Conservation (phyloP, 192 early-diverging fungal genomes). For the Coemansia sp. region DNA sequence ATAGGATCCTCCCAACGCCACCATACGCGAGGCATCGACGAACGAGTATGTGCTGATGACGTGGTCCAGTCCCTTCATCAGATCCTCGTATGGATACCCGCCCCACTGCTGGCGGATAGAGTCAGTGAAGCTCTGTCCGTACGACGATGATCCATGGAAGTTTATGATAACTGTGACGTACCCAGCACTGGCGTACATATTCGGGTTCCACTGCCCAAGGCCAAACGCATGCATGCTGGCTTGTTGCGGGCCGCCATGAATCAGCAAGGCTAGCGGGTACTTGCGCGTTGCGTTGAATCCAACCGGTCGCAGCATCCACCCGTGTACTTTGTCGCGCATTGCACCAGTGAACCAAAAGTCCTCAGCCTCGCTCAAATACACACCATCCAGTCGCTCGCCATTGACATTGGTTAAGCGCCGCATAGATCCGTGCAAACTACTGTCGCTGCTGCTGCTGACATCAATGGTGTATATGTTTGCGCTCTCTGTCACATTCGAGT, state of each 20-base stretch:
- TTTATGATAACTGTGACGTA: constrained; percentile 71
- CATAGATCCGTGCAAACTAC: not conserved
- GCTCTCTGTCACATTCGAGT: constrained; percentile 51
- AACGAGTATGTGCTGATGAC: constrained; percentile 56
- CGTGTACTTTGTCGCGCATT: constrained; percentile 40
- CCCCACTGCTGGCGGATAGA: constrained; percentile 76
- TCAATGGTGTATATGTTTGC: constrained; percentile 46
- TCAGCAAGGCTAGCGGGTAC: constrained; percentile 73
- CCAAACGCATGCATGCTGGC: constrained; percentile 39
- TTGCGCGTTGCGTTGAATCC: constrained; percentile 49
- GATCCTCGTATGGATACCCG: constrained; percentile 67
- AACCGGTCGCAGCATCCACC: constrained; percentile 34
- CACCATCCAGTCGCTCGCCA: constrained; percentile 28
- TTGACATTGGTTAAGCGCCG: constrained; percentile 55
- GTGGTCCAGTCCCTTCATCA: constrained; percentile 73
- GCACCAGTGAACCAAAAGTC: constrained; percentile 70
- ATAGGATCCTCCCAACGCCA: constrained; percentile 76
- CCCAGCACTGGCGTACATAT: constrained; percentile 69
- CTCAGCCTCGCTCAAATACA: constrained; percentile 57
- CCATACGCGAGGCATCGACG: constrained; percentile 63
- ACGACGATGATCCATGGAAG: constrained; percentile 77
- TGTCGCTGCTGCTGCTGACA: constrained; percentile 11
- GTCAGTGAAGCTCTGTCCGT: constrained; percentile 70
- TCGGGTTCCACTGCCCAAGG: constrained; percentile 71
- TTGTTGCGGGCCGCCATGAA: constrained; percentile 81